Evolutionary conservation across 176 grass and related monocot genomes (phyloP).

Genomic region (Eragrostis nindensis): DNA sequence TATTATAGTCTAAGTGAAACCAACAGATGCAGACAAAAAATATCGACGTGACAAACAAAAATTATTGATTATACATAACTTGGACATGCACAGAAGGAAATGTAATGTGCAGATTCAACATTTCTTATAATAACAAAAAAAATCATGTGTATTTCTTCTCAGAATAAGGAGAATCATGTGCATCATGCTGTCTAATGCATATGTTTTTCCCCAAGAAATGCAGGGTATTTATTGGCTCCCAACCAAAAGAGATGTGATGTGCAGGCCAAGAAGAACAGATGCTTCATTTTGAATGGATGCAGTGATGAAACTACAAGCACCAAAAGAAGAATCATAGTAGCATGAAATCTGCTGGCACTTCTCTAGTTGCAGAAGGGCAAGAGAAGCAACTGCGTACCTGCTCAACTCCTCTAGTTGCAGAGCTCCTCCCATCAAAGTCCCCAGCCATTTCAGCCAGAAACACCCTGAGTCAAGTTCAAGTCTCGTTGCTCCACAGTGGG

Average conservation of each 20-base stretch:
- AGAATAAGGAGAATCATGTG: conserved; percentile 8
- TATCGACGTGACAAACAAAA: neutral
- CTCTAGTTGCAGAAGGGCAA: no score
- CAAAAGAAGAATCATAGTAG: conserved; percentile 13
- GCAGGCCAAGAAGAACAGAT: conserved; percentile 11
- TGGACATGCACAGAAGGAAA: conserved; percentile 12
- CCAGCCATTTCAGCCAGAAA: conserved; percentile 61
- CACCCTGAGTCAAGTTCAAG: conserved; percentile 18
- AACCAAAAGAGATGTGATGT: neutral
- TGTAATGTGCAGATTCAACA: neutral
- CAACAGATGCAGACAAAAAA: conserved; percentile 6
- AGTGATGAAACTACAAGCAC: conserved; percentile 13
- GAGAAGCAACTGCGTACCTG: conserved; percentile 57
- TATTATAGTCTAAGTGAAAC: neutral
- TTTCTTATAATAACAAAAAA: neutral
- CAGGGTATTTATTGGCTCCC: neutral
- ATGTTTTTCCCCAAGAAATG: conserved; percentile 13
- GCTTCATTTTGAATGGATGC: neutral
- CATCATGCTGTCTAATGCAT: conserved; percentile 28
- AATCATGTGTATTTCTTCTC: neutral
- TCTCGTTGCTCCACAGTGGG: conserved; percentile 47
- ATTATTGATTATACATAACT: conserved; percentile 8
- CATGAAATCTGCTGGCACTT: neutral
- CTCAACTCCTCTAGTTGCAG: conserved; percentile 57
- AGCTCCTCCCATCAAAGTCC: conserved; percentile 59